Base-by-base conservation (phyloP, 768 basidiomycete species). In the Podaxis rugospora region DNA sequence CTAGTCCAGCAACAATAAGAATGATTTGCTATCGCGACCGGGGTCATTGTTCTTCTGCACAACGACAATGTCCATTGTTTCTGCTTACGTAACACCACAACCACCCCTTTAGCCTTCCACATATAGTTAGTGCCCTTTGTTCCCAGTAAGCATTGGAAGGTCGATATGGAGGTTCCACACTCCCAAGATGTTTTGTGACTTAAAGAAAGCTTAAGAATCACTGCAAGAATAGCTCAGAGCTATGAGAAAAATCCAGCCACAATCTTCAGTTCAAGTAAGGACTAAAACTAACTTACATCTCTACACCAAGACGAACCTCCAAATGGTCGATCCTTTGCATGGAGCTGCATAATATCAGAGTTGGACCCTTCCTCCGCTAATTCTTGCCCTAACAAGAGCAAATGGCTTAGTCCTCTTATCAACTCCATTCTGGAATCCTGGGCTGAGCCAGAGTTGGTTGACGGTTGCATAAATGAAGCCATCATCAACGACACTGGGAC, bases 341-440 rank as follows among this genome's bases (percentile, higher is more conserved):
- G 6, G n/a, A 42, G 4, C 42, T 7, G 42, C 16, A 44, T n/a
- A 40, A 42, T 9, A 16, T 44, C 42, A 57, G 44, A 64, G 59
- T 11, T 27, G 21, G 11, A 62, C 53, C 13, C 40, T 54, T 18
- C 49, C 51, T 4, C 63, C 63, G 32, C 58, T 40, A 36, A 63
- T 60, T 51, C 59, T 62, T 3, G 61, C 60, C 2, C 63, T 23
- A 3, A 66, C 56, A 37, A 66, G 61, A 4, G 60, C 63, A 55
- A 66, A 62, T 25, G 63, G 63, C 53, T 61, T 64, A 16, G 58
- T 50, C 39, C 60, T 57, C 51, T 57, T 62, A 51, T 66, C 63
- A 14, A 57, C 62, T n/a, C 63, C 63, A 35, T 64, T 61, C 54
- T 65, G 62, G 46, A 64, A 64, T 14, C 53, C 51, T 1, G 64